Evolutionary conservation across 805 yeast species (phyloP), one percentile per base, ranked within the genome.

Genomic region (Lipomyces spencermartinsiae): DNA sequence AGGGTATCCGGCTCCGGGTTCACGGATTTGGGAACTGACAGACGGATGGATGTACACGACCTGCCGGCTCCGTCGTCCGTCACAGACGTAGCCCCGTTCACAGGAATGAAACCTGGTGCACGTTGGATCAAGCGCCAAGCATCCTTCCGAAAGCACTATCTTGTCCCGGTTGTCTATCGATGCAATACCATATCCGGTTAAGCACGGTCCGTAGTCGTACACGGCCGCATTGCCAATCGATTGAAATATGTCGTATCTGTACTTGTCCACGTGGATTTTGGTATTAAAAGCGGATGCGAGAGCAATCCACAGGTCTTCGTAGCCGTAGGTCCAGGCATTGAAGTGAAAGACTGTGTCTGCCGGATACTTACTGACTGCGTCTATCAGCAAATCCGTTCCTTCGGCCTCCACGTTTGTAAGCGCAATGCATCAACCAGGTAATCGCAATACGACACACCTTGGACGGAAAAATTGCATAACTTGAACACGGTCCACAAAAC

Each of bases 291-390:
- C 59, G 0, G 72, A 61, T 0, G 78, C 75, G 2, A 85, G 70
- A 4, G 79, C 78, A 1, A 81, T 76, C 84, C 88, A 84, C 0
- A 81, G 83, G 62, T 85, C 86, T 71, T 87, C 91, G 69, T 85
- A 85, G 1, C 90, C 90, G 2, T 82, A 73, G 0, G 77, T 77
- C 31, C 76, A 73, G 62, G 84, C 85, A 3, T 74, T 73, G 60
- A 86, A 82, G 59, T 74, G 78, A 66, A 85, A 82, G 1, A 74
- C 76, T 5, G 85, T 74, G 25, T 81, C 80, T 14, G 75, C 9
- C 0, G 89, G 87, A 71, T 86, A 87, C 29, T 72, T 57, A 37
- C 74, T 73, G n/a, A 87, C 62, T 14, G 81, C 66, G 6, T 74
- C 73, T 0, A 80, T 72, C 4, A 82, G 76, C 0, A 77, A 66